Base-by-base conservation (phyloP, 768 basidiomycete species). In the Pleurotus tuoliensis region DNA sequence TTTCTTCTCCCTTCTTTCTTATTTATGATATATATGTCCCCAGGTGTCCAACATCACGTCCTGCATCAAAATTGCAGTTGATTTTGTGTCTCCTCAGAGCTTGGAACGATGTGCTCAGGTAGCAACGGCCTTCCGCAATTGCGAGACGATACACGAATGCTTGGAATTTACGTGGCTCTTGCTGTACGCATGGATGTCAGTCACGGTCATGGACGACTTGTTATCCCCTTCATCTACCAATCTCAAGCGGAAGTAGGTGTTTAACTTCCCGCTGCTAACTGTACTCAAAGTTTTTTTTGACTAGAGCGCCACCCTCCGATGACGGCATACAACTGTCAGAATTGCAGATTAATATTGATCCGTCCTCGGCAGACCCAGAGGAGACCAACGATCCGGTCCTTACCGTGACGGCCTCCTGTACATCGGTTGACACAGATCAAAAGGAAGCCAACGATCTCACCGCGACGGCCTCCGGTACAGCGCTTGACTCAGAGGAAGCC, bases 51-150 rank as follows among this genome's bases (percentile, higher is more conserved):
- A 56, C 27, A 43, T 34, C 5, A 38, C 45, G 15, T 22, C 45
- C 34, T 44, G 44, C 44, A 56, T 56, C 16, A 49, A 56, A 37
- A 48, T 56, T 27, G 55, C 55, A 27, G 30, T 25, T 22, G 55
- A 56, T 37, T 56, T 56, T 37, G 11, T 56, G 4, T 47, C 45
- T 13, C 27, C 39, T 22, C 27, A 47, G 8, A 56, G 39, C 30
- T 27, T 48, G 25, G 20, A 11, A 15, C 22, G 38, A 9, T 40
- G 52, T 44, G 22, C 24, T 20, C 20, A 24, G 16, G 24, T 55
- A 11, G 39, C 20, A 15, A n/a, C 18, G 2, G 4, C 40, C 20
- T 25, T 40, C n/a, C 13, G 52, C 16, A 25, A 13, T 22, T 47
- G 18, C 16, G 24, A 18, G 12, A 47, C 46, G 13, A 22, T 24